Percentiles rank a stretch among this genome's conserved stretches.
Conservation (phyloP, 2,329 filamentous ascomycete species). For the Simplicillium sp. region DNA sequence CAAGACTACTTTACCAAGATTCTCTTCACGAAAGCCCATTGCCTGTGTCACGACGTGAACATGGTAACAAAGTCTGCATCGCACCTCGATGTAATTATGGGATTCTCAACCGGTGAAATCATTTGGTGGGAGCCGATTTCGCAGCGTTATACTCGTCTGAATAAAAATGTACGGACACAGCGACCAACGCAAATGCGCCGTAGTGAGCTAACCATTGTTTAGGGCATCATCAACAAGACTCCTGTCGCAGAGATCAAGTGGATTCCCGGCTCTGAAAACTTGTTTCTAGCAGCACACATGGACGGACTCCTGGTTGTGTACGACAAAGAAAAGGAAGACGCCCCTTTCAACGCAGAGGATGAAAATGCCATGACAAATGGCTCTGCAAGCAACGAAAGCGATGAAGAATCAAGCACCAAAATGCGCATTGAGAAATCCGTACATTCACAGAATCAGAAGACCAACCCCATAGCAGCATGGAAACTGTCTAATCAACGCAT, state of each 20-base stretch:
- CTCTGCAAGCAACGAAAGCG: conserved; percentile 43
- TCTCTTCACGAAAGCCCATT: conserved; percentile 92
- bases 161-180: conserved; percentile 68
- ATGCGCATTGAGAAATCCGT: conserved; percentile 84
- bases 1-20: conserved; percentile 92
- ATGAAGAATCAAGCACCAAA: conserved; percentile 29
- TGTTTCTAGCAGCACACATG: conserved; percentile 87
- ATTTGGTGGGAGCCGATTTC: conserved; percentile 98
- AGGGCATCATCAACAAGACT: conserved; percentile 80
- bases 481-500: conserved; percentile 85
- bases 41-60: conserved; percentile 90
- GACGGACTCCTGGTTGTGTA: conserved; percentile 89
- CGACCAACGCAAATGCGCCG: background rate
- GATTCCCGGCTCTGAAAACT: conserved; percentile 87
- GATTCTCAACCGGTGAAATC: conserved; percentile 92
- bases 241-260: conserved; percentile 82
- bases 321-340: conserved; percentile 94
- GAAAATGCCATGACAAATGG: conserved; percentile 45
- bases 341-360: conserved; percentile 65
- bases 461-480: conserved; percentile 87
- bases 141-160: conserved; percentile 88
- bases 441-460: conserved; percentile 85
- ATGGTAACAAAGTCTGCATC: conserved; percentile 64
- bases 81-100: conserved; percentile 88
- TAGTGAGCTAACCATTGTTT: conserved; percentile 1